phyloP scores from a whole-genome alignment of 2,329 filamentous ascomycete genomes.

The Alternaria atra region DNA sequence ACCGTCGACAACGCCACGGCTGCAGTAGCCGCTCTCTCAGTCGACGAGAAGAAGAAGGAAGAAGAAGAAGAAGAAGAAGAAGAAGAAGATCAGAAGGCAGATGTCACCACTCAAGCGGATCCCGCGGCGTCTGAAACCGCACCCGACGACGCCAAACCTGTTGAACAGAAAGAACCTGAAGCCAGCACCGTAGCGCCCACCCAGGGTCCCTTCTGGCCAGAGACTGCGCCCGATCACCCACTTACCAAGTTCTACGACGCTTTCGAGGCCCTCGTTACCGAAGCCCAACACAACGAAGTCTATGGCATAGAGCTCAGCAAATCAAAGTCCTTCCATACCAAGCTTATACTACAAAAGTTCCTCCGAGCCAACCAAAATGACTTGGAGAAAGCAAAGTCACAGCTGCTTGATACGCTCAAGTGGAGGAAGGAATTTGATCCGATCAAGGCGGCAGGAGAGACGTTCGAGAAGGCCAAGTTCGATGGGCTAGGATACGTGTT shows the following conservation, averaged over 20 bases:
- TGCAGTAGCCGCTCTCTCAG: conserved; percentile 27
- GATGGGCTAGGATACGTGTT: conserved; percentile 82
- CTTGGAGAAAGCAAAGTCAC: conserved; percentile 75
- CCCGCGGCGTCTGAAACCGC: conserved; percentile 1
- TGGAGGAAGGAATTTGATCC: conserved; percentile 85
- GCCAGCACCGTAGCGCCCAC: conserved; percentile 16
- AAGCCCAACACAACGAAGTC: conserved; percentile 76
- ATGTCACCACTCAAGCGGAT: conserved; percentile 9
- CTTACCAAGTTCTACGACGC: conserved; percentile 67
- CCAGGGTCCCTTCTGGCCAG: conserved; percentile 45
- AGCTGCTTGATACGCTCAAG: conserved; percentile 79
- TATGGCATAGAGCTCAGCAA: conserved; percentile 77
- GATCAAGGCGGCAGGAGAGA: conserved; percentile 66
- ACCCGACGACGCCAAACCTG: conserved; percentile 9
- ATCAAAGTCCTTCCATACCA: conserved; percentile 71
- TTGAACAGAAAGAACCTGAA: neutral
- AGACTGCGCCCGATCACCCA: conserved; percentile 49
- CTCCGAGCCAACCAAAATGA: conserved; percentile 88
- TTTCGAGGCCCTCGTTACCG: conserved; percentile 66
- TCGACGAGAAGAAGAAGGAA: conserved; percentile 23
- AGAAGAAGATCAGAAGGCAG: conserved; percentile 20
- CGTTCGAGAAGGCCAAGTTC: conserved; percentile 75
- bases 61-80: conserved; percentile 13
- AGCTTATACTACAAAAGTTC: conserved; percentile 91
- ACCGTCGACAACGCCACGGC: conserved; percentile 25